phyloP scores from a whole-genome alignment of 2,329 filamentous ascomycete species.

The Grosmannia serpens region DNA sequence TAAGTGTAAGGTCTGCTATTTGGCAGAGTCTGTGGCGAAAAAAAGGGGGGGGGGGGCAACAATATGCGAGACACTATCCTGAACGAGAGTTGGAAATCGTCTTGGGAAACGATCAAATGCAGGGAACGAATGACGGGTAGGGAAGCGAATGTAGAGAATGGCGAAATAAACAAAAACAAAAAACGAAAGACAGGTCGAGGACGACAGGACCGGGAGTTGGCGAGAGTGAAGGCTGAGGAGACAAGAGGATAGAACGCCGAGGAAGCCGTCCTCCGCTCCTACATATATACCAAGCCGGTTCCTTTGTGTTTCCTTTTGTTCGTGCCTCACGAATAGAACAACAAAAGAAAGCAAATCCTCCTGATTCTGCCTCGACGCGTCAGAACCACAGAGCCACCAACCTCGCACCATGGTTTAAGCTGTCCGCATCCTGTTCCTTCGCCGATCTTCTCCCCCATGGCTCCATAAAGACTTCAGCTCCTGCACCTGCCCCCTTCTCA shows the following conservation, averaged over 20 bases:
- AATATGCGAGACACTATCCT: not conserved
- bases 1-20: not conserved
- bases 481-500: not conserved
- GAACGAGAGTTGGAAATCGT: not conserved
- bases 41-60: not conserved
- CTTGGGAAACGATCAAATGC: not conserved
- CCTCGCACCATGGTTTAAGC: not conserved
- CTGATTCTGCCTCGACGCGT: not conserved
- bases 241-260: not conserved
- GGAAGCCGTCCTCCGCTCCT: not conserved
- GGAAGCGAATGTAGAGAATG: not conserved
- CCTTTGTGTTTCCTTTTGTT: not conserved
- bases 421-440: not conserved
- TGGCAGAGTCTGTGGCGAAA: not conserved
- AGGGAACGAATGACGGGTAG: not conserved
- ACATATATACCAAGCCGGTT: not conserved
- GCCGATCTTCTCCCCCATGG: not conserved
- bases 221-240: not conserved
- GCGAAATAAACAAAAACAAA: not conserved
- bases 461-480: not conserved
- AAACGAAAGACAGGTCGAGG: not conserved
- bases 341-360: not conserved
- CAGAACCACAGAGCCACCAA: not conserved
- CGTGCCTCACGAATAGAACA: not conserved
- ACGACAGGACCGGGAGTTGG: not conserved